Base-by-base conservation (phyloP, 1,284 basidiomycete genomes). In the Heterobasidion irregulare region DNA sequence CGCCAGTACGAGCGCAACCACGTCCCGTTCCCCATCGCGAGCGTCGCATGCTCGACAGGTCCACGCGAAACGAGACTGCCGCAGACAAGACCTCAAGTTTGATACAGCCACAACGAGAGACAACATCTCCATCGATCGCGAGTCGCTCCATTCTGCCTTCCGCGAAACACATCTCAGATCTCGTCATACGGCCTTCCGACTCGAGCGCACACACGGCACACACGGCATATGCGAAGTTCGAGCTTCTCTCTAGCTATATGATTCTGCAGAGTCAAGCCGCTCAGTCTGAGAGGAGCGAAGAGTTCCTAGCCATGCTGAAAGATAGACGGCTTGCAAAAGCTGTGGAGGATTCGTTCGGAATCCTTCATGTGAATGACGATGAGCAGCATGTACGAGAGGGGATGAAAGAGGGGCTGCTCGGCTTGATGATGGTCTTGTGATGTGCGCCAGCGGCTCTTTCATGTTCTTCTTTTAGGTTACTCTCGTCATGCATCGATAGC, bases 271-370 rank as follows among this genome's bases (percentile, higher is more conserved):
- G 55, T n/a, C 50, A 50, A 33, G 36, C 47, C 2, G 41, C 49
- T 10, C 16, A 26, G 12, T 52, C 53, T 36, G 48, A 56, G 32
- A 53, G 53, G 43, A 57, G 53, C 33, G 41, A 44, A 26, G 57
- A 59, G 19, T 85, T 83, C 83, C 54, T 58, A n/a, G 59, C 64
- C 43, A 59, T 71, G 38, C 56, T 77, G 34, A 63, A 61, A 8
- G 63, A 67, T 53, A 75, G 73, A 7, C 62, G 58, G 15, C 61
- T 77, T 43, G 43, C 57, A 16, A 58, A 68, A 33, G 66, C 67
- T 7, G 56, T 79, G 43, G 66, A 73, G 50, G 58, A 60, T 9
- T 63, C 63, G 18, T 75, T 73, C 51, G 60, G 47, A 13, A 47
- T 41, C 16, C 26, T 53, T 36, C 56, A 64, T 35, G 51, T 16